Percentiles rank a stretch among this genome's conserved stretches.
phyloP scores from a whole-genome alignment of 495 filamentous ascomycete genomes.

The Penicillium goetzii region DNA sequence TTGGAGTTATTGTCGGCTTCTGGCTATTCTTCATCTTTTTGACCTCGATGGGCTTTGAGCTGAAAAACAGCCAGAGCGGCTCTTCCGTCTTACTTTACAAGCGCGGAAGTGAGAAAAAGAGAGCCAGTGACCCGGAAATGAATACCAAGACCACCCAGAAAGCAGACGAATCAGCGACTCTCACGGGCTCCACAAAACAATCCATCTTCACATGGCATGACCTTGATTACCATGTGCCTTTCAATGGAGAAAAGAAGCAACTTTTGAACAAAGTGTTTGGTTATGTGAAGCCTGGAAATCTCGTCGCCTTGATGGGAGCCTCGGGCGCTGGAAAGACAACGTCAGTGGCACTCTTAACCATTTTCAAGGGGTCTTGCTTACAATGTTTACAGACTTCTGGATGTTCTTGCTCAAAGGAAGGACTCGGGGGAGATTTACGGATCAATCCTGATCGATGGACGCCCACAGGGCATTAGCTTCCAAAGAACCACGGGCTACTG shows the following conservation, averaged over 20 bases:
- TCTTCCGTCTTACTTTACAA: constrained; percentile 66
- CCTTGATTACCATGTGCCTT: constrained; percentile 71
- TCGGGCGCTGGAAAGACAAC: constrained; percentile 89
- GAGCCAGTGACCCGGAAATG: constrained; percentile 34
- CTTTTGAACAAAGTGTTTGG: constrained; percentile 76
- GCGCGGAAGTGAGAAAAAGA: constrained; percentile 51
- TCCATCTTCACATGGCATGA: constrained; percentile 59
- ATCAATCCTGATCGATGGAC: constrained; percentile 52
- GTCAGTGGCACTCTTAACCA: constrained; percentile 40
- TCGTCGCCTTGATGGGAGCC: constrained; percentile 82
- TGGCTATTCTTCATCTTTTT: constrained; percentile 69
- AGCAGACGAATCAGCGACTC: constrained; percentile 23
- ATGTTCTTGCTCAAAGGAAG: constrained; percentile 54
- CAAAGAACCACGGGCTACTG: constrained; percentile 75
- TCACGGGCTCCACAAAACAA: constrained; percentile 33
- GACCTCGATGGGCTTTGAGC: constrained; percentile 66
- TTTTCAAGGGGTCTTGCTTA: constrained; percentile 52
- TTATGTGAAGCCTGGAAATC: constrained; percentile 76
- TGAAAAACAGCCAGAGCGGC: constrained; percentile 64
- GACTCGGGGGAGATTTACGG: constrained; percentile 53
- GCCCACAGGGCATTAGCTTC: constrained; percentile 50
- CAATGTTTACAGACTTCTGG: constrained; percentile 50
- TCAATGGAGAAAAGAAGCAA: constrained; percentile 51
- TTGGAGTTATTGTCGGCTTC: constrained; percentile 79
- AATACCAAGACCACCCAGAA: constrained; percentile 6